Evolutionary conservation across 2,329 filamentous ascomycete species (phyloP), one percentile per base, ranked within the genome.

Genomic region (Monilinia polystroma): DNA sequence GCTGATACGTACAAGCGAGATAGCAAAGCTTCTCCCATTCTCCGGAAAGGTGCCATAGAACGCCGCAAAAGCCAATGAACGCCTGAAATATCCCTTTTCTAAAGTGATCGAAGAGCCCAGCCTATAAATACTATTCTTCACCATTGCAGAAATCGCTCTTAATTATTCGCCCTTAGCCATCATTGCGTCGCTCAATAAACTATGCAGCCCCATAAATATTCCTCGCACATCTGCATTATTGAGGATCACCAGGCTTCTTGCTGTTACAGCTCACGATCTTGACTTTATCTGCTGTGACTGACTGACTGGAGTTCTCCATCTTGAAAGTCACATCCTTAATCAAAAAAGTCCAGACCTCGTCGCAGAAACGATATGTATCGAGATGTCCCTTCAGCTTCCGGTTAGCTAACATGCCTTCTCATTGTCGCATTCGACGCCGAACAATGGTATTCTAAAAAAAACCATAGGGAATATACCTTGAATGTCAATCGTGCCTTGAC

Each of bases 261-360:
- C 93, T 93, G 76, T 96, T 97, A 80, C 94, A 98, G 80, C 92
- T 96, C 60, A 99, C 95, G 73, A 99, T 99, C 87, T 98, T 98
- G 79, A 99, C 91, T 78, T 93, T 94, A 77, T 97, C 94, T 26
- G 93, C 93, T 49, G 85, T 81, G 18, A 98, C 87, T 0, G 86
- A 85, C 69, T 88, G 85, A 67, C 85, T 86, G 66, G 85, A 87
- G 72, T 84, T 84, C 74, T 98, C 94, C 81, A 98, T 90, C 81
- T 99, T 99, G 82, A 99, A 98, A n/a, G 89, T 93, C 66, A 98
- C 93, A 72, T 98, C 95, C 80, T 97, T 97, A 80, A 99, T 96
- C 67, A 99, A 86, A 79, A 99, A 99, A 1, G 95, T 99, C 95
- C 95, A 99, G 68, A 99, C 95, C 81, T 99, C 95, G 80, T 99